Base-by-base conservation (phyloP, 2,329 filamentous ascomycete species). In the Aspergillus oerlinghausenensis region DNA sequence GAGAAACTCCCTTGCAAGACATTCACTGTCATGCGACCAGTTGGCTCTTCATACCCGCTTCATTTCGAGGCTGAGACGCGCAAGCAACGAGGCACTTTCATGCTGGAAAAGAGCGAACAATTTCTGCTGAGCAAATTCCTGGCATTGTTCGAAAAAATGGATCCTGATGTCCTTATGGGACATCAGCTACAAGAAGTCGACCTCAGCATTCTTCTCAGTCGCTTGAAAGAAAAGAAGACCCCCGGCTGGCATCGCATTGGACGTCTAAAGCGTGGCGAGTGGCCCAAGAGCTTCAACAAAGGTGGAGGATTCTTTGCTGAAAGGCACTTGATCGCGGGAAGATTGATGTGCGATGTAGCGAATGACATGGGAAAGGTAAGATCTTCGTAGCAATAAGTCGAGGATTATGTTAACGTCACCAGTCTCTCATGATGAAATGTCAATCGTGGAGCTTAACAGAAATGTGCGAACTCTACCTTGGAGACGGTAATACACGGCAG, bases 171-270 rank as follows among this genome's bases (percentile, higher is more conserved):
- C 29, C 84, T 99, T 38, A 82, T 97, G 63, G 94, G 94, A 11
- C 93, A 99, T 73, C 89, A 96, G 67, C 82, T 99, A n/a, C 94
- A 99, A 73, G 94, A 96, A 66, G 92, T 97, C 3, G 94, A 99
- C 71, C 96, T 96, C 72, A 95, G 92, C 64, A 87, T 97, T 55
- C 79, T 99, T 10, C 80, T 99, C 26, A 96, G 85, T 70, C 87
- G 94, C 51, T 80, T 99, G 65, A 86, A 90, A 60, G 90, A 96
- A 69, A 92, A 89, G 75, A 97, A 93, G 74, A 94, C 90, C 0
- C 90, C 90, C 17, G 90, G 92, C 58, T 99, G 94, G 93, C 95
- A 96, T 61, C 86, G 93, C 23, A 89, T 99, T 55, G 94, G 94
- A 53, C 84, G 94, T 56, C 79, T 99, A 65, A 89, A 89, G 74